A percentile compares a stretch with the other conserved stretches of the same genome.
These are phyloP conservation scores for Pyronema omphalodes DNA, from an alignment of 495 filamentous ascomycete genomes.

Conservation along the genomic window DNA sequence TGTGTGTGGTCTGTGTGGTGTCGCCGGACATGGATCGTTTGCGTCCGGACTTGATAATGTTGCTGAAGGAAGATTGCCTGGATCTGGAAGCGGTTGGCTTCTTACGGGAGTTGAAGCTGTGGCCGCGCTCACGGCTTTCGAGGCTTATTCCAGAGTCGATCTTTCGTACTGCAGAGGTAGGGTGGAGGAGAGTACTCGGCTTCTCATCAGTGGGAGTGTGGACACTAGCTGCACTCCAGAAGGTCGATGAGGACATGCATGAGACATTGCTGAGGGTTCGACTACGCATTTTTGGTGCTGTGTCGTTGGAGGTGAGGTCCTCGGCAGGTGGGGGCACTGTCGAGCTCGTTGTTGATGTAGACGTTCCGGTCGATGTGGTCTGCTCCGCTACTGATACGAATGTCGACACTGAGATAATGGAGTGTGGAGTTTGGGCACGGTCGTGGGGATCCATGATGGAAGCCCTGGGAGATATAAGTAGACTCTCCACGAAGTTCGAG, in stretches of 20 bases:
- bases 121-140: too few species aligned
- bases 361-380: background rate
- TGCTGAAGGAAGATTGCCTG: too few species aligned
- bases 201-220: background rate
- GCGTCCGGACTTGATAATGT: too few species aligned
- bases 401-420: background rate
- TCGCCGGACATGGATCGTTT: too few species aligned
- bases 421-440: slow-evolving; percentile 2
- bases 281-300: background rate
- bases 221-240: slow-evolving; percentile 3
- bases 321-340: background rate
- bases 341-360: background rate
- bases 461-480: background rate
- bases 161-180: background rate
- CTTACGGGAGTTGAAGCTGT: too few species aligned
- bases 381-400: background rate
- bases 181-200: too few species aligned
- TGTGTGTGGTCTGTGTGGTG: too few species aligned
- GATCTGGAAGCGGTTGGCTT: too few species aligned
- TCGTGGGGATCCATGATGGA: background rate
- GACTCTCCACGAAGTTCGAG: too few species aligned
- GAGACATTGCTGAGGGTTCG: slow-evolving; percentile 3
- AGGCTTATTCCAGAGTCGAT: background rate
- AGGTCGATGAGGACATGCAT: background rate
- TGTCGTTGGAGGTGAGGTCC: background rate